Evolutionary conservation across 2,329 filamentous ascomycete genomes (phyloP).

Genomic region (Penicillium oxalicum): DNA sequence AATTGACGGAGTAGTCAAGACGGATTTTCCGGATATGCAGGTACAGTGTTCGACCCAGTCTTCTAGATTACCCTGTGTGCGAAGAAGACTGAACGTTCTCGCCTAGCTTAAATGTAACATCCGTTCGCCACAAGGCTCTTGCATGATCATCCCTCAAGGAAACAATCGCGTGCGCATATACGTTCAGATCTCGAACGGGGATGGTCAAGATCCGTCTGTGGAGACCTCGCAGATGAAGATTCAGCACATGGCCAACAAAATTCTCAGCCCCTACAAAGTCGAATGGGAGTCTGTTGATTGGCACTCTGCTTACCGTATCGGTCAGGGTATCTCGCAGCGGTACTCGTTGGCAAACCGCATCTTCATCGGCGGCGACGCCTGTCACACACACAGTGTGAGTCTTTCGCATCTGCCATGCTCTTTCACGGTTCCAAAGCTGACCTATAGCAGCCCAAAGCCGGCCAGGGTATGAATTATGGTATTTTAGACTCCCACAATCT

Average conservation of each 20-base stretch:
- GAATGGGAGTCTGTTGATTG: conserved; percentile 1
- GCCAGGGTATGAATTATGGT: conserved; percentile 48
- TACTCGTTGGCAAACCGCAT: background rate
- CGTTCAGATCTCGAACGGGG: background rate
- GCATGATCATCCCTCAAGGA: conserved; percentile 1
- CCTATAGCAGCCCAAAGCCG: conserved; percentile 49
- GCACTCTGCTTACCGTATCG: conserved; percentile 1
- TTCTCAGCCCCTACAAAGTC: background rate
- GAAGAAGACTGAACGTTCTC: no score
- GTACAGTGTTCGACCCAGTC: background rate
- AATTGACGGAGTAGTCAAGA: conserved; percentile 3
- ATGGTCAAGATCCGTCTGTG: background rate
- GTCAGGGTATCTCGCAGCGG: background rate
- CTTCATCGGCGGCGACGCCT: conserved; percentile 19
- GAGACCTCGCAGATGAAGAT: background rate
- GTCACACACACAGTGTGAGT: conserved; percentile 1
- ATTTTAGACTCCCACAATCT: conserved; percentile 55
- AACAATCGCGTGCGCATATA: conserved; percentile 3
- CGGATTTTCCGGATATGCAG: conserved; percentile 2
- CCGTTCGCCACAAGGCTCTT: background rate
- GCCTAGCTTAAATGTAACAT: conserved; percentile 3
- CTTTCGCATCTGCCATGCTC: no score
- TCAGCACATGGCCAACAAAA: conserved; percentile 1
- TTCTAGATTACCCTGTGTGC: no score
- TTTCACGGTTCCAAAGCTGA: no score